phyloP scores from a whole-genome alignment of 306 rosid species.

The Medicago ruthenica region DNA sequence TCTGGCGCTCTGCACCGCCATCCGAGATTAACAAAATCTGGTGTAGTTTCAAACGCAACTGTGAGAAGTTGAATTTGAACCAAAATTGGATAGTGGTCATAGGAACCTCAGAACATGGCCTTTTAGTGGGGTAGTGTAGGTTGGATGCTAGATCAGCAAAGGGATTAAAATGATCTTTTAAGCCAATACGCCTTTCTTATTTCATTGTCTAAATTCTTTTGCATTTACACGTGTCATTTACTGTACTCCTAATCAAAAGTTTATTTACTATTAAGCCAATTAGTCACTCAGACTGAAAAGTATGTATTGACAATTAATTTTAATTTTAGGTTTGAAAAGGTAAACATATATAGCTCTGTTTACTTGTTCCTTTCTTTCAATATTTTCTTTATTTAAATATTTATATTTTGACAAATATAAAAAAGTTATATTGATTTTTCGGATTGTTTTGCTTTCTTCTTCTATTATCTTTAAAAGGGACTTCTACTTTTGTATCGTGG shows the following conservation, averaged over 20 bases:
- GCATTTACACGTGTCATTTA: background rate
- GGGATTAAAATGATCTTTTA: constrained; percentile 16
- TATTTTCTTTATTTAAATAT: constrained; percentile 15
- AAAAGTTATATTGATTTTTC: background rate
- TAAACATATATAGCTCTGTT: background rate
- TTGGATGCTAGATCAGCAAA: constrained; percentile 11
- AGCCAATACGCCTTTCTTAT: background rate
- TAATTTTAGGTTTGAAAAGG: constrained; percentile 12
- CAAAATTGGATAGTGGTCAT: background rate
- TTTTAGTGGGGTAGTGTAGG: background rate
- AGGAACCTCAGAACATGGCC: constrained; percentile 9
- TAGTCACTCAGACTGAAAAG: constrained; percentile 6
- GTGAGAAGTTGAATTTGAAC: constrained; percentile 31
- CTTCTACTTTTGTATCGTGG: background rate
- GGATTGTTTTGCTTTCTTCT: constrained; percentile 24
- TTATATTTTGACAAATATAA: constrained; percentile 24
- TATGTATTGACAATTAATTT: background rate
- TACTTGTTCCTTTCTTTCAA: background rate
- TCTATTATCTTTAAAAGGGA: background rate
- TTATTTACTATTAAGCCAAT: constrained; percentile 8
- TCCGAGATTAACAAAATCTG: background rate
- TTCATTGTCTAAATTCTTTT: constrained; percentile 13
- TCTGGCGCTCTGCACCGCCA: background rate
- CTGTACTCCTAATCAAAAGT: background rate
- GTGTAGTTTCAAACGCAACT: background rate